Conservation (phyloP, 306 rosid species). For the Hippophae rhamnoides region DNA sequence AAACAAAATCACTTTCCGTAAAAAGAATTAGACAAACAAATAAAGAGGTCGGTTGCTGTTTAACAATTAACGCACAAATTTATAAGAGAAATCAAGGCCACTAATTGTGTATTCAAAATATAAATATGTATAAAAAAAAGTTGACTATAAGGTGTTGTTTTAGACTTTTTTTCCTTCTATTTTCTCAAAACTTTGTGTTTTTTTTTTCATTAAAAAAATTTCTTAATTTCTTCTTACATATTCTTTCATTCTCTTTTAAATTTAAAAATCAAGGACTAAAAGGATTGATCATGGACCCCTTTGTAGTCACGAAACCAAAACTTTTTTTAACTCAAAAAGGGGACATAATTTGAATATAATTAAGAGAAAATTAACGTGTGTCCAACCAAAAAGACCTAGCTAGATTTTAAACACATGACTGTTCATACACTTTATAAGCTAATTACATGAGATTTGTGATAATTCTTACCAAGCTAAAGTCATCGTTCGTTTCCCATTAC, state of each 20-base stretch:
- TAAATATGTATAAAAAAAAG: too few relatives aligned
- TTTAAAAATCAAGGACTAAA: constrained; percentile 20
- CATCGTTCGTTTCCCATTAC: too few relatives aligned
- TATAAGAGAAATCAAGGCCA: too few relatives aligned
- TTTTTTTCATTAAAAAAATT: neutral
- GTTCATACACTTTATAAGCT: too few relatives aligned
- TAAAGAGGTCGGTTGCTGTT: too few relatives aligned
- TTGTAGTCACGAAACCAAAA: constrained; percentile 7
- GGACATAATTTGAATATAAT: constrained; percentile 17
- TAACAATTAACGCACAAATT: too few relatives aligned
- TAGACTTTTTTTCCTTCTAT: constrained; percentile 5
- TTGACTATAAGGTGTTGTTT: neutral
- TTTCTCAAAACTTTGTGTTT: neutral
- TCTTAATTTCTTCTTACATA: constrained; percentile 11
- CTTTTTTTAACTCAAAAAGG: constrained; percentile 25
- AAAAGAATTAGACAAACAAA: constrained; percentile 21
- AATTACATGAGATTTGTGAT: too few relatives aligned
- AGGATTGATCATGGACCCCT: constrained; percentile 36
- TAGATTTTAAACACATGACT: too few relatives aligned
- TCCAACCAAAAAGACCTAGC: too few relatives aligned
- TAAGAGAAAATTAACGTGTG: too few relatives aligned
- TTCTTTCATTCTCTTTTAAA: constrained; percentile 15
- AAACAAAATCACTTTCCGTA: constrained; percentile 33
- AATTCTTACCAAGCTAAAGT: too few relatives aligned
- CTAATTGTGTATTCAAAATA: too few relatives aligned